These are phyloP conservation scores for Tetrastigma voinierianum DNA, from an alignment of 164 flowering plant genomes.

Conservation along the genomic window DNA sequence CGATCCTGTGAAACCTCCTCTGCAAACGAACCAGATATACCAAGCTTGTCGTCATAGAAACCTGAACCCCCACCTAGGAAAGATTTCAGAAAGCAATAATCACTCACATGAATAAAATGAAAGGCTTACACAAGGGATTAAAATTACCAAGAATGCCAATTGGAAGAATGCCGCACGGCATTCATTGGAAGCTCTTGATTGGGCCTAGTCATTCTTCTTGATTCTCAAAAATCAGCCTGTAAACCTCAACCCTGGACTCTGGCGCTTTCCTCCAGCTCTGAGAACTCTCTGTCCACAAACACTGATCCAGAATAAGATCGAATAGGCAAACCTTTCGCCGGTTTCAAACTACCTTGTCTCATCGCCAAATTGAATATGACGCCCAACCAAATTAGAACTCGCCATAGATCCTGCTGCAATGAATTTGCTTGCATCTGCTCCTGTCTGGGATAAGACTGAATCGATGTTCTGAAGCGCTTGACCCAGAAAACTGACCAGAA, in stretches of 20 bases:
- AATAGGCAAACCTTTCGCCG: conserved; percentile 28
- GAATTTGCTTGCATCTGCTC: conserved; percentile 31
- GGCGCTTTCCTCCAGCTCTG: conserved; percentile 38
- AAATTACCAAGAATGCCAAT: conserved; percentile 34
- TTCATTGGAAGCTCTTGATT: conserved; percentile 21
- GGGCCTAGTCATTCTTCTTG: conserved; percentile 37
- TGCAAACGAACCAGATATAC: conserved; percentile 20
- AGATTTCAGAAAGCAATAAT: not conserved
- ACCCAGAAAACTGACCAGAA: conserved; percentile 39
- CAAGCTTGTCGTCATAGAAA: conserved; percentile 36
- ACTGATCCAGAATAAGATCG: conserved; percentile 39
- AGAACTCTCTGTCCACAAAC: conserved; percentile 28
- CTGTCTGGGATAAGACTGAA: conserved; percentile 37
- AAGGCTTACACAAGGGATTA: not conserved
- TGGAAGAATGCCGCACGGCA: conserved; percentile 43
- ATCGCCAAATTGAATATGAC: conserved; percentile 25
- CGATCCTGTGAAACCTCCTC: conserved; percentile 47
- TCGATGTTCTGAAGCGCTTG: conserved; percentile 38
- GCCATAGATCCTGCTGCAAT: conserved; percentile 40
- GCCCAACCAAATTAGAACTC: conserved; percentile 37
- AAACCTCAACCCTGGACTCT: conserved; percentile 30
- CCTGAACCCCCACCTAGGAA: conserved; percentile 35
- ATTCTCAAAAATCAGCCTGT: conserved; percentile 27
- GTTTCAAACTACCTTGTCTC: conserved; percentile 31
- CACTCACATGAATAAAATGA: not conserved